Percentiles rank a stretch among this genome's conserved stretches.
These are phyloP conservation scores for Phialophora expanda DNA, from an alignment of 2,329 filamentous ascomycete species.

Conservation along the genomic window DNA sequence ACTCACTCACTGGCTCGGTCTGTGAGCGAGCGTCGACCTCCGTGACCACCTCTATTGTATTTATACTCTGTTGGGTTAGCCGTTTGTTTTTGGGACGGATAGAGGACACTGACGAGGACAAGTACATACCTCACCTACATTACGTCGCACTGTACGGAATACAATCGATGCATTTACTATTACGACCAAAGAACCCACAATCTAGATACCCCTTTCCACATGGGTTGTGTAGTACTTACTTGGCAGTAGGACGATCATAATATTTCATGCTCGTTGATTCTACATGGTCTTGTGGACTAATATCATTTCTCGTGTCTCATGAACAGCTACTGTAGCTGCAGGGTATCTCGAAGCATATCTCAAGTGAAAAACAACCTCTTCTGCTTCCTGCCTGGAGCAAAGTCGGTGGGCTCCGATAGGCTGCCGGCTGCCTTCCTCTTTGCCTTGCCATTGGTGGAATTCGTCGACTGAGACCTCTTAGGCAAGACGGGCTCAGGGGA, in stretches of 20 bases:
- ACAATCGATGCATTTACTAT: neutral
- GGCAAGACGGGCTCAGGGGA: constrained; percentile 15
- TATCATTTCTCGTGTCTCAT: neutral
- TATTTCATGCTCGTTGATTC: neutral
- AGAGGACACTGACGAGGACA: neutral
- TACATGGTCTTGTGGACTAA: neutral
- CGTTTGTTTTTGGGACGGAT: too few relatives aligned
- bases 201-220: neutral
- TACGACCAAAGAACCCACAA: neutral
- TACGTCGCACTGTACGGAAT: neutral
- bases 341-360: constrained; percentile 5
- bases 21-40: too few relatives aligned
- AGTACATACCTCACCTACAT: neutral
- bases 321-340: neutral
- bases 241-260: neutral
- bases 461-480: constrained; percentile 2
- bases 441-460: constrained; percentile 10
- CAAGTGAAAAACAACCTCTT: constrained; percentile 37
- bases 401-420: constrained; percentile 1
- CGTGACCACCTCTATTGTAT: too few relatives aligned
- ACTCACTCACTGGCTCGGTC: too few relatives aligned
- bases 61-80: too few relatives aligned
- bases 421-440: constrained; percentile 30
- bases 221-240: neutral
- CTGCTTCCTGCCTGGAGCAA: constrained; percentile 29